phyloP scores from a whole-genome alignment of 169 alveolate genomes.

The Plasmodium reichenowi region DNA sequence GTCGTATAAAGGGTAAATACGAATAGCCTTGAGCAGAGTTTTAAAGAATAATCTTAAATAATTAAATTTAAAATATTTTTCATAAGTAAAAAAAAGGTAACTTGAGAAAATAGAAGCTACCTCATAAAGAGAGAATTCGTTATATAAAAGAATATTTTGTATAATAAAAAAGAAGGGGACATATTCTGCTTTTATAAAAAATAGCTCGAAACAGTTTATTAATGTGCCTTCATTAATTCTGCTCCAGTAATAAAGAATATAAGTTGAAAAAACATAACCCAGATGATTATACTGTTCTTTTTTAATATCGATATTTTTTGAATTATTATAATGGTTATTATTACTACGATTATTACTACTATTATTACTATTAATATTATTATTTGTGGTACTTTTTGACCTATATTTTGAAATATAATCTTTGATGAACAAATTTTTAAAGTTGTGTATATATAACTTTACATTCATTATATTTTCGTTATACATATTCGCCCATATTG shows the following conservation, averaged over 20 bases:
- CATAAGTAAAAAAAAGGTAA: constrained; percentile 64
- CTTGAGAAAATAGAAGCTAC: constrained; percentile 71
- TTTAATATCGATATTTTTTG: constrained; percentile 11
- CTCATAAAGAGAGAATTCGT: constrained; percentile 78
- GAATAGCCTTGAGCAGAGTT: constrained; percentile 8
- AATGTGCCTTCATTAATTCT: constrained; percentile 84
- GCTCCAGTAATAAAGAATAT: constrained; percentile 85
- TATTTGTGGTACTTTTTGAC: background rate
- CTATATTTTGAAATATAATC: background rate
- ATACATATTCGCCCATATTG: constrained; percentile 76
- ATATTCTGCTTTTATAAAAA: constrained; percentile 82
- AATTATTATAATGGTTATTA: background rate
- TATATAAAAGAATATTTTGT: constrained; percentile 82
- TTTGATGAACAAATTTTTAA: constrained; percentile 8
- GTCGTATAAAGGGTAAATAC: constrained; percentile 40
- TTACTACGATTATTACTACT: too few species aligned
- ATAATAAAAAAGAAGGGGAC: constrained; percentile 81
- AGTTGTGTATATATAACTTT: constrained; percentile 20
- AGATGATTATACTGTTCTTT: constrained; percentile 70
- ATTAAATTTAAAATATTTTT: constrained; percentile 12
- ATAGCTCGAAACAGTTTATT: constrained; percentile 83
- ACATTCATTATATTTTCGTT: constrained; percentile 60
- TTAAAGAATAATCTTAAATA: constrained; percentile 22
- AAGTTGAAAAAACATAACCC: constrained; percentile 83
- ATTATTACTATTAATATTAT: too few species aligned